phyloP scores from a whole-genome alignment of 139 green algal species.

The Eudorina sp. region DNA sequence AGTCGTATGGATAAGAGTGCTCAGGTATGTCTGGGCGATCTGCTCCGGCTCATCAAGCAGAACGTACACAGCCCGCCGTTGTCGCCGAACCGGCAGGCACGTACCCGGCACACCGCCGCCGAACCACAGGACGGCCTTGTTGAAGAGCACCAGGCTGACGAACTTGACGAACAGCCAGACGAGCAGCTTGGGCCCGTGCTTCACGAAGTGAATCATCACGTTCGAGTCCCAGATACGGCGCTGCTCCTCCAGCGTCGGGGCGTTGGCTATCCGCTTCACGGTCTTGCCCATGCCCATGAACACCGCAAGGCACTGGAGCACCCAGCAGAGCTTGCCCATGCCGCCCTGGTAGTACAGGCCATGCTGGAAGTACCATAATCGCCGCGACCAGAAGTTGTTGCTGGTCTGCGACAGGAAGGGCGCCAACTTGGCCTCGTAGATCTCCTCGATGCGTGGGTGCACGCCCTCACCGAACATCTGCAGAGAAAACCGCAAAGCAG shows the following conservation, averaged over 20 bases:
- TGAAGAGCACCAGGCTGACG: conserved; percentile 68
- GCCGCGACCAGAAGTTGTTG: conserved; percentile 90
- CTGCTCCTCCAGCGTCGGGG: conserved; percentile 86
- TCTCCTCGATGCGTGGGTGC: conserved; percentile 82
- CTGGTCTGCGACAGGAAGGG: conserved; percentile 90
- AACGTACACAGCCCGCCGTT: too few relatives aligned
- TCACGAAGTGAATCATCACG: conserved; percentile 80
- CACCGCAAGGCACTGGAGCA: conserved; percentile 72
- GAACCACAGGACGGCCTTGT: conserved; percentile 83
- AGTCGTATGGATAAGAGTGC: too few relatives aligned
- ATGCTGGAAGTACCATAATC: conserved; percentile 93
- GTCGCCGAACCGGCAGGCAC: too few relatives aligned
- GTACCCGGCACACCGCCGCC: conserved; percentile 89
- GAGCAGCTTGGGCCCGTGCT: conserved; percentile 72
- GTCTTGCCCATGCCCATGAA: conserved; percentile 70
- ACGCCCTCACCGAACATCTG: conserved; percentile 69
- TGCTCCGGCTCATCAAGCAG: too few relatives aligned
- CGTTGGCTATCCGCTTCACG: conserved; percentile 78
- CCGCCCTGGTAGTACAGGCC: conserved; percentile 97
- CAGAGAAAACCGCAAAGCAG: too few relatives aligned
- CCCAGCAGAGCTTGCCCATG: conserved; percentile 93
- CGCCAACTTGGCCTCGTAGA: conserved; percentile 92
- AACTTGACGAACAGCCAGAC: conserved; percentile 81
- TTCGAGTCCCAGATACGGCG: conserved; percentile 79
- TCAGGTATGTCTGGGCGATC: too few relatives aligned